Conservation (phyloP, 768 basidiomycete genomes). For the Udeniomyces megalosporus region DNA sequence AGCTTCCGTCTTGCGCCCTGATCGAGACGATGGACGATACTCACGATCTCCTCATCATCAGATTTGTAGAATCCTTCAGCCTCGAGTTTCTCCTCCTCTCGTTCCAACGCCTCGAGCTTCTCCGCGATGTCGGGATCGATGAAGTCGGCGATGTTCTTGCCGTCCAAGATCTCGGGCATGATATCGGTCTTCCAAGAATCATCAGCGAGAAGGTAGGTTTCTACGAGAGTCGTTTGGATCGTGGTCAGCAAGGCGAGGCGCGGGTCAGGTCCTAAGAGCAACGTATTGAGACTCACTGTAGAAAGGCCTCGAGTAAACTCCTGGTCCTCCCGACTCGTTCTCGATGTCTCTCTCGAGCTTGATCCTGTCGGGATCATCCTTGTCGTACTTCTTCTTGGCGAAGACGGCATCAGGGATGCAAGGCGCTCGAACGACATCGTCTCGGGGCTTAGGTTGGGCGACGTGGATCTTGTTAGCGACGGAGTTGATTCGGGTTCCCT, state of each 20-base stretch:
- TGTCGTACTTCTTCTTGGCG: slow-evolving; percentile 65
- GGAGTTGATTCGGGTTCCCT: slow-evolving; percentile 78
- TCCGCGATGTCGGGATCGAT: slow-evolving; percentile 94
- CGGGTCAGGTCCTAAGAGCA: background rate
- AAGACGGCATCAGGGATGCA: slow-evolving; percentile 78
- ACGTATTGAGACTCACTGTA: slow-evolving; percentile 42
- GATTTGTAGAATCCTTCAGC: slow-evolving; percentile 88
- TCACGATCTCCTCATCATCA: slow-evolving; percentile 63
- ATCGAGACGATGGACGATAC: slow-evolving; percentile 19
- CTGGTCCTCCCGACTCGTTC: slow-evolving; percentile 69
- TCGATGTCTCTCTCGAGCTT: slow-evolving; percentile 67
- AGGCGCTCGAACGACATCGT: slow-evolving; percentile 71
- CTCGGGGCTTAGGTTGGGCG: slow-evolving; percentile 72
- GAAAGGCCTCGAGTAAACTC: slow-evolving; percentile 52
- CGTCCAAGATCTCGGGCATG: slow-evolving; percentile 97
- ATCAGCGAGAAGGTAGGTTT: slow-evolving; percentile 75
- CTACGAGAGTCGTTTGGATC: too few species aligned
- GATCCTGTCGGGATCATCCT: slow-evolving; percentile 61
- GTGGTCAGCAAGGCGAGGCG: background rate
- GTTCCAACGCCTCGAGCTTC: slow-evolving; percentile 90
- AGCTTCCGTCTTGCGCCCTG: too few species aligned
- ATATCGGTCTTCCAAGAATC: slow-evolving; percentile 89
- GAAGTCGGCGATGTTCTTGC: slow-evolving; percentile 97
- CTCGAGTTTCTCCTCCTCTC: slow-evolving; percentile 86
- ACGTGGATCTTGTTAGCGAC: slow-evolving; percentile 94